Base-by-base conservation (phyloP, 2,329 filamentous ascomycete species). In the Thermomyces lanuginosus region DNA sequence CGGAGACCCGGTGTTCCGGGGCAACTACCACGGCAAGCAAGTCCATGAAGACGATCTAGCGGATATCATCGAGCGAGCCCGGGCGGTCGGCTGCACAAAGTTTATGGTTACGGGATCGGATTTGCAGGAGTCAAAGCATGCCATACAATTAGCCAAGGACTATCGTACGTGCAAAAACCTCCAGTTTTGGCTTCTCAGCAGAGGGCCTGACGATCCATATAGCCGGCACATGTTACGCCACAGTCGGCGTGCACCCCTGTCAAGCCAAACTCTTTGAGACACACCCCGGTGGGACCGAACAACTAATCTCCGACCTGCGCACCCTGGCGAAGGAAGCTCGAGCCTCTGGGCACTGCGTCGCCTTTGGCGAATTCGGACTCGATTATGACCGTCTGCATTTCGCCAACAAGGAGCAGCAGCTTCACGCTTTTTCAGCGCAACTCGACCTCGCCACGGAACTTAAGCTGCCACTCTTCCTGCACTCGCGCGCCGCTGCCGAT, bases 61-160 rank as follows among this genome's bases (percentile, higher is more conserved):
- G 20, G 75, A 72, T 37, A 79, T 98, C 14, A 59, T 98, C n/a
- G 62, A 75, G 36, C 69, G 89, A 37, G 83, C 82, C 3, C 56
- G 66, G 9, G 69, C 79, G 36, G 73, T 77, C 2, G 86, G 89
- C 20, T 93, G 84, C 48, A 60, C 66, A 32, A 93, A 92, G 44
- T 69, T 98, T 43, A 86, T 98, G 61, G 69, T 95, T 17, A 98
- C 89, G 0, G 89, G 89, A 11, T 92, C 83, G 1, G 81, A 89
- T 46, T 64, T 95, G 26, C 60, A 63, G 27, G 83, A 84, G 51
- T 84, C 80, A 2, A 58, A 69, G 36, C 69, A 79, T 36, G 83
- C 82, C 0, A 56, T 92, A 6, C 57, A 73, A 22, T 63, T 95
- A 15, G 73, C 83, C 2, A 62, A 71, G 40, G 63, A 76, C 38